Percentiles rank a stretch among this genome's conserved stretches.
phyloP scores from a whole-genome alignment of 495 filamentous ascomycete genomes.

The Platismatia glauca region DNA sequence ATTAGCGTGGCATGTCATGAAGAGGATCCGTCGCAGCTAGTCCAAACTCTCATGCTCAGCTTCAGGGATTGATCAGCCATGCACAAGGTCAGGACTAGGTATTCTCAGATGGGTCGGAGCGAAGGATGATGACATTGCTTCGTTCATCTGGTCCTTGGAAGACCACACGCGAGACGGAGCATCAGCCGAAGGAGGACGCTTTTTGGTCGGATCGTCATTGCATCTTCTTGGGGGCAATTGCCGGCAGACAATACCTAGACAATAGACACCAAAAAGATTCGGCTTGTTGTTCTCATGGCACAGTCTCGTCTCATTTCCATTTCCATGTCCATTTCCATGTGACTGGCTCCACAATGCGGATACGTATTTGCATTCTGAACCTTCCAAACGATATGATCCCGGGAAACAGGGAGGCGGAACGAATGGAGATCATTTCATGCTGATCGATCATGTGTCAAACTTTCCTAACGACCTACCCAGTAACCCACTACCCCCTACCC shows the following conservation, averaged over 20 bases:
- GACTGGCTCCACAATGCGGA: too few relatives aligned
- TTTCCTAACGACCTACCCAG: too few relatives aligned
- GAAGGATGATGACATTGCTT: constrained; percentile 26
- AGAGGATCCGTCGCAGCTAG: neutral
- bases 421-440: neutral
- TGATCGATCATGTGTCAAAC: constrained; percentile 1
- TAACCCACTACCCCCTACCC: too few relatives aligned
- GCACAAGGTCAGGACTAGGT: too few relatives aligned
- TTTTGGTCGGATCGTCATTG: constrained; percentile 22
- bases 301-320: neutral
- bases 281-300: neutral
- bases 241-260: too few relatives aligned
- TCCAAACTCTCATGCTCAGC: neutral
- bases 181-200: constrained; percentile 25
- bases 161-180: constrained; percentile 3
- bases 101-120: constrained; percentile 21
- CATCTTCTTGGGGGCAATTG: neutral
- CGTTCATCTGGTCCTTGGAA: constrained; percentile 19
- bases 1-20: neutral
- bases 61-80: neutral
- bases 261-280: too few relatives aligned
- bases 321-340: too few relatives aligned
- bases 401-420: neutral
- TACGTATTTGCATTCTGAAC: too few relatives aligned
- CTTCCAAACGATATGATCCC: neutral